phyloP scores from a whole-genome alignment of 2,329 filamentous ascomycete genomes.

The Fusarium scirpi region DNA sequence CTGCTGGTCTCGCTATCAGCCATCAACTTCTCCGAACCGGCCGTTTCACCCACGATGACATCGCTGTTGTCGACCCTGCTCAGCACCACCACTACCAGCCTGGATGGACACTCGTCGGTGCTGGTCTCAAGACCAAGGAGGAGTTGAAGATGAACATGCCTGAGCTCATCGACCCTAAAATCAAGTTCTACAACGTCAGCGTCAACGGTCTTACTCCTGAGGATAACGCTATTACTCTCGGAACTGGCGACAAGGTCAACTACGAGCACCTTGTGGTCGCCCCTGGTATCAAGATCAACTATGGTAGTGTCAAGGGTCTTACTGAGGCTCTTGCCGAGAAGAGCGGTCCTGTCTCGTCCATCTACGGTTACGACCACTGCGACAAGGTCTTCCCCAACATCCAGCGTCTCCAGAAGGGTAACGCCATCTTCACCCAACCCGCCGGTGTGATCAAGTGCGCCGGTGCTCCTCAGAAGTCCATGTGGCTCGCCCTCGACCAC shows the following conservation, averaged over 20 bases:
- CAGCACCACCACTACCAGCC: constrained; percentile 76
- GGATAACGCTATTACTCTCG: constrained; percentile 67
- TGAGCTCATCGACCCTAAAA: constrained; percentile 67
- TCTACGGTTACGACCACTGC: constrained; percentile 68
- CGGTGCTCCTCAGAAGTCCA: constrained; percentile 70
- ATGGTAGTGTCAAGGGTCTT: constrained; percentile 65
- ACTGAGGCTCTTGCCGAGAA: constrained; percentile 65
- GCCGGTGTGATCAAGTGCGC: constrained; percentile 70
- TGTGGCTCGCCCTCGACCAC: constrained; percentile 71
- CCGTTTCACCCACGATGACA: constrained; percentile 68
- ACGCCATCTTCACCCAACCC: constrained; percentile 70
- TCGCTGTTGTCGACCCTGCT: constrained; percentile 73
- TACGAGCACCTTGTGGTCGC: constrained; percentile 75
- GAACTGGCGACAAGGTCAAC: constrained; percentile 65
- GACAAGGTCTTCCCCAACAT: constrained; percentile 65
- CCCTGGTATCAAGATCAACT: constrained; percentile 67
- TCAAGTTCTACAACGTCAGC: constrained; percentile 68
- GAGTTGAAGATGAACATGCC: constrained; percentile 65
- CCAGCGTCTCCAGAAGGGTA: constrained; percentile 60
- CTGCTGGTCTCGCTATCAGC: constrained; percentile 73
- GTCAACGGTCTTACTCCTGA: constrained; percentile 66
- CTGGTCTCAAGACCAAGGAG: constrained; percentile 72
- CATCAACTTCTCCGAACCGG: constrained; percentile 74
- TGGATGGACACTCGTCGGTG: constrained; percentile 76
- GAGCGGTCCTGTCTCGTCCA: constrained; percentile 63